A percentile compares a stretch with the other conserved stretches of the same genome.
Conservation (phyloP, 768 basidiomycete genomes). For the Grammothele lineata region DNA sequence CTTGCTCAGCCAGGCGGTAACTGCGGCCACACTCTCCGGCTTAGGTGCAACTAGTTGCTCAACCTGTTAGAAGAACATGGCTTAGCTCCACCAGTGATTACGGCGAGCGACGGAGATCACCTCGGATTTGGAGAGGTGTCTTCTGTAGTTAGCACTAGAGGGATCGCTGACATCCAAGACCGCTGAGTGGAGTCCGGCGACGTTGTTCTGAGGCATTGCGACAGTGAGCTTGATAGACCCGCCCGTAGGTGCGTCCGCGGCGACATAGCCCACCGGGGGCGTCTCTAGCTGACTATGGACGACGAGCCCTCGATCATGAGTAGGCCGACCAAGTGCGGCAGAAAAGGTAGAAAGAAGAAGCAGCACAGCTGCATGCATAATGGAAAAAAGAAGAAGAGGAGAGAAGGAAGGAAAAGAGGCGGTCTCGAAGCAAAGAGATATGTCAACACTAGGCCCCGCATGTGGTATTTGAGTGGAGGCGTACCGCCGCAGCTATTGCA, state of each 20-base stretch:
- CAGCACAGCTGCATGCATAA: no score
- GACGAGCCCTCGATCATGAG: no score
- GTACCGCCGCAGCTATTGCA: no score
- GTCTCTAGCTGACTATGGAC: no score
- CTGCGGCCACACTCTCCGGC: conserved; percentile 21
- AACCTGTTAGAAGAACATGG: conserved; percentile 12
- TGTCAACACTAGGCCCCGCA: no score
- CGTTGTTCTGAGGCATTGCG: conserved; percentile 27
- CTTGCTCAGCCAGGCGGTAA: conserved; percentile 23
- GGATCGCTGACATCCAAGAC: conserved; percentile 29
- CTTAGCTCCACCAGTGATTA: background rate
- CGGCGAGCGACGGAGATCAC: conserved; percentile 14
- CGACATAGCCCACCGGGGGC: no score
- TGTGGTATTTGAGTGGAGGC: no score
- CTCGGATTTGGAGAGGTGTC: conserved; percentile 50
- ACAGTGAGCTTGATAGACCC: conserved; percentile 7
- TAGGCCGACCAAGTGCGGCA: no score
- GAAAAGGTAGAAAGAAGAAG: no score
- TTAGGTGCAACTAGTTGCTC: conserved; percentile 22
- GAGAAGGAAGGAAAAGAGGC: no score
- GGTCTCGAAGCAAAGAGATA: no score
- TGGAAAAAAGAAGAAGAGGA: no score
- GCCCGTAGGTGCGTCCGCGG: background rate
- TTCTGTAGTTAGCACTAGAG: conserved; percentile 35
- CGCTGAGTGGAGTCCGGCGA: conserved; percentile 27